phyloP scores from a whole-genome alignment of 495 filamentous ascomycete species.

The Trichoderma gamsii region DNA sequence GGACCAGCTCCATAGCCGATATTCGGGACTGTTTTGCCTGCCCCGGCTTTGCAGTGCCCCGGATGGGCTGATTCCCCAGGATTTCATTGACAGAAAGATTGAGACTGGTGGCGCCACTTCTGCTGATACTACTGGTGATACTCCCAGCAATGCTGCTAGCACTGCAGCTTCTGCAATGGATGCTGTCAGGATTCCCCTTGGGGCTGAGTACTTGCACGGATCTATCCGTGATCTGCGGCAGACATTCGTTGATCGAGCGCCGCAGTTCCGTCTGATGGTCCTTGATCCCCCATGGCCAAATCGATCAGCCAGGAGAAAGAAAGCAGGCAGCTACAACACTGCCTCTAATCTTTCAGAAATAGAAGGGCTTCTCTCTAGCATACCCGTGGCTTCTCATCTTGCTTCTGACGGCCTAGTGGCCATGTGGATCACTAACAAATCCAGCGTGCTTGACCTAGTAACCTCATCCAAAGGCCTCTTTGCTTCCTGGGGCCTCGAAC shows the following conservation, averaged over 20 bases:
- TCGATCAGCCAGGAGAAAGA: constrained; percentile 67
- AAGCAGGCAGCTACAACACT: constrained; percentile 53
- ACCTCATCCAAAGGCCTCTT: constrained; percentile 50
- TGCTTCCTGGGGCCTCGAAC: constrained; percentile 53
- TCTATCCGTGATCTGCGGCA: constrained; percentile 31
- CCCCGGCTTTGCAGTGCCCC: constrained; percentile 25
- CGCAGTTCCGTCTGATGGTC: constrained; percentile 69
- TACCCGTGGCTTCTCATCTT: constrained; percentile 54
- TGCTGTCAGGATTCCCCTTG: not conserved
- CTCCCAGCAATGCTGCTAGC: too few relatives aligned
- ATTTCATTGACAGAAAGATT: not conserved
- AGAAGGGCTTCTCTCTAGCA: constrained; percentile 37
- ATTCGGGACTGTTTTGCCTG: constrained; percentile 42
- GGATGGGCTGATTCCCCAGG: not conserved
- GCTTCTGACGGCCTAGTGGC: constrained; percentile 53
- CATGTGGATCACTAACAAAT: constrained; percentile 86
- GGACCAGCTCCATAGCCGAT: constrained; percentile 26
- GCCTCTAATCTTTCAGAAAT: constrained; percentile 36
- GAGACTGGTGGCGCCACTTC: not conserved
- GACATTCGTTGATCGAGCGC: constrained; percentile 29
- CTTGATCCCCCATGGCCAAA: constrained; percentile 96
- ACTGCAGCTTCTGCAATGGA: not conserved
- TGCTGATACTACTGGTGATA: not conserved
- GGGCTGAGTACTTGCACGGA: constrained; percentile 32
- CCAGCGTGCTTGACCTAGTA: constrained; percentile 51